Percentiles rank a stretch among this genome's conserved stretches.
Evolutionary conservation across 805 yeast species (phyloP).

Genomic region (Priceomyces castillae): DNA sequence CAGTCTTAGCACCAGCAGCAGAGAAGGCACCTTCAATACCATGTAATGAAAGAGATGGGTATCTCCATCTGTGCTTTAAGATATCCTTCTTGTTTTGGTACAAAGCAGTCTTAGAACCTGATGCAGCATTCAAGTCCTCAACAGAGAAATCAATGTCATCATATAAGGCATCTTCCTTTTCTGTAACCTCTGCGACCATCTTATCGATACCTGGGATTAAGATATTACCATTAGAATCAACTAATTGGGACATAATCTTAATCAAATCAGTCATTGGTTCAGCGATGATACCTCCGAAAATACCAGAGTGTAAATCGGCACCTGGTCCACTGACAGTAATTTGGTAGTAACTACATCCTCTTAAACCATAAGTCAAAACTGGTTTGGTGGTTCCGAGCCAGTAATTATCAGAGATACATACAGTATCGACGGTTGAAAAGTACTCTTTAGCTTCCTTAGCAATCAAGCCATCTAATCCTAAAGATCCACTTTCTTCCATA

Average conservation of each 20-base stretch:
- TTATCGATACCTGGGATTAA: constrained; percentile 84
- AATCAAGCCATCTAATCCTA: constrained; percentile 84
- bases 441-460: constrained; percentile 73
- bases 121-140: constrained; percentile 80
- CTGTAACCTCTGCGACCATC: constrained; percentile 93
- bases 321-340: constrained; percentile 82
- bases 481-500: constrained; percentile 97
- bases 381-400: constrained; percentile 99
- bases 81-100: constrained; percentile 78
- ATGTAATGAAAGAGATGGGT: constrained; percentile 91
- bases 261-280: constrained; percentile 96
- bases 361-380: constrained; percentile 92
- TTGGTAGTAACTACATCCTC: constrained; percentile 95
- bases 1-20: constrained; percentile 96
- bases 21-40: constrained; percentile 98
- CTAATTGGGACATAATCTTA: constrained; percentile 72
- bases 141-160: constrained; percentile 83
- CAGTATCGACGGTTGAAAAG: constrained; percentile 89
- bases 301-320: constrained; percentile 96
- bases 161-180: constrained; percentile 72
- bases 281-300: constrained; percentile 95
- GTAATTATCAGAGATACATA: constrained; percentile 94
- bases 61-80: constrained; percentile 98
- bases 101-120: constrained; percentile 83
- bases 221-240: constrained; percentile 78